Base-by-base conservation (phyloP, 2,329 filamentous ascomycete species). In the Grosmannia clavigera region DNA sequence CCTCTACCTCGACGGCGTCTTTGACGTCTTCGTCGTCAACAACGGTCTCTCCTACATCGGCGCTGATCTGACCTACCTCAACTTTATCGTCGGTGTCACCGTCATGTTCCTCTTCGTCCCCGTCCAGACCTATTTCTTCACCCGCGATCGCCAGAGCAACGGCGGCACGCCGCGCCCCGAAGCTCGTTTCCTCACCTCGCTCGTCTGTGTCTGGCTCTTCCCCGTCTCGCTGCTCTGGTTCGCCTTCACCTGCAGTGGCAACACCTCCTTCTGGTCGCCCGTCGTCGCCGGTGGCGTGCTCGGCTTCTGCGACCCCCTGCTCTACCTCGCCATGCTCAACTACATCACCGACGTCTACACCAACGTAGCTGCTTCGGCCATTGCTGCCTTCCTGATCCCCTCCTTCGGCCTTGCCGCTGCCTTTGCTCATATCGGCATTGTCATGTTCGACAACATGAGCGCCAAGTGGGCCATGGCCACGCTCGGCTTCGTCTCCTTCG, bases 41-140 rank as follows among this genome's bases (percentile, higher is more conserved):
- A 61, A 61, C 52, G 56, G 57, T 11, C 60, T 61, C 4, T 61
- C 60, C 16, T 58, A 61, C 60, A 61, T 61, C 19, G 60, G 56
- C 33, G 60, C 60, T 22, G 60, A 61, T 52, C 60, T 61, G n/a
- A 61, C 60, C n/a, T 61, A 61, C 56, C 60, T 61, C 56, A 61
- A 61, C 56, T 61, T 61, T 52, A 46, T 61, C 51, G 60, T 61
- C 56, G 60, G 60, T 22, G 60, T 61, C 22, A 55, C 60, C 51
- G 60, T 61, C 51, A 61, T 58, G 51, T 61, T 61, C 52, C 10
- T 14, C 56, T 61, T 61, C 40, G 46, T 61, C 6, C 60, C 60
- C 40, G 60, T 61, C n/a, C 60, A 61, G 57, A 61, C 60, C 14
- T 61, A 58, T 33, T 43, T 52, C 48, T 61, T 51, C 60, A 10